Percentiles rank a stretch among this genome's conserved stretches.
Evolutionary conservation across 257 asterid species (phyloP).

Genomic region (Haberlea rhodopensis): DNA sequence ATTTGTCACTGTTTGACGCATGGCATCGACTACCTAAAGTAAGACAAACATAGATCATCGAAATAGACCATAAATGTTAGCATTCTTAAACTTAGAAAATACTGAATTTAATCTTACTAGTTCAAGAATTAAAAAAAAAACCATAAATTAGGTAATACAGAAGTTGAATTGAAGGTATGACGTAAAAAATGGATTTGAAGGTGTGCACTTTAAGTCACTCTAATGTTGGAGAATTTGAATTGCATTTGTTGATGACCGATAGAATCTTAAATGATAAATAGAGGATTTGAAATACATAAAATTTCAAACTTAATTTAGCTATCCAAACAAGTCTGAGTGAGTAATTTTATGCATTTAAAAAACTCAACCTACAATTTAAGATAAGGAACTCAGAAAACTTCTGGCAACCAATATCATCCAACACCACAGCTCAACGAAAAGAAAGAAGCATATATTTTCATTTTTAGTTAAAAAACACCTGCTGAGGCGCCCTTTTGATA

Average conservation of each 20-base stretch:
- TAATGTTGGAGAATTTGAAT: background rate
- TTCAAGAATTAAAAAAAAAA: background rate
- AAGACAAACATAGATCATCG: slow-evolving; percentile 10
- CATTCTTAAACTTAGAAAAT: slow-evolving; percentile 10
- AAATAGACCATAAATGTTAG: background rate
- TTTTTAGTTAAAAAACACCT: slow-evolving; percentile 40
- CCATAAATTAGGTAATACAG: background rate
- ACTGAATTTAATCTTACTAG: slow-evolving; percentile 1
- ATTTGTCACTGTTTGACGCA: slow-evolving; percentile 96
- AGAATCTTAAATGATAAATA: background rate
- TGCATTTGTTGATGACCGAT: background rate
- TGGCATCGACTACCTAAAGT: slow-evolving; percentile 87
- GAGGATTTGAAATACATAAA: background rate
- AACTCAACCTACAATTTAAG: background rate
- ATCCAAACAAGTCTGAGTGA: background rate
- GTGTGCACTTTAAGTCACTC: background rate
- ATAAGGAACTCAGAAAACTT: background rate
- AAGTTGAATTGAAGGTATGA: background rate
- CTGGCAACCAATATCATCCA: background rate
- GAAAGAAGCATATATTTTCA: background rate
- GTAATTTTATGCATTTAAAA: background rate
- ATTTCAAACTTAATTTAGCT: background rate
- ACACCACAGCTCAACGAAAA: background rate
- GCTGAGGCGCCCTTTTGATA: slow-evolving; percentile 86
- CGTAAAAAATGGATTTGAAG: background rate